A percentile compares a stretch with the other conserved stretches of the same genome.
phyloP scores from a whole-genome alignment of 257 asterid species.

The Penstemon newberryi region DNA sequence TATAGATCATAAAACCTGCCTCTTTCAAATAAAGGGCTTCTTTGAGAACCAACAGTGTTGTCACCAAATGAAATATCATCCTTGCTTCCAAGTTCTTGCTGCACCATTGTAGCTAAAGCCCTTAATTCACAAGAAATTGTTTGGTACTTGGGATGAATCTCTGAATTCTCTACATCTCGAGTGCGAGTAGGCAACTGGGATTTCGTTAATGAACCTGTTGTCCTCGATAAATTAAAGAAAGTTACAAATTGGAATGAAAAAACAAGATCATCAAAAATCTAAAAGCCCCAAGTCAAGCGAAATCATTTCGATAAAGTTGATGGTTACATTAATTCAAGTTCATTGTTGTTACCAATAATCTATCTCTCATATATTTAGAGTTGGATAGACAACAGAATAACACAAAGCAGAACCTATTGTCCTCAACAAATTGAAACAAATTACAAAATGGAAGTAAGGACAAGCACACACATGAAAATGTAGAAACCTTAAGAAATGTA shows the following conservation, averaged over 20 bases:
- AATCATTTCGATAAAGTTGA: too few relatives aligned
- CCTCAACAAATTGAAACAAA: background rate
- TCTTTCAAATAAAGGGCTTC: constrained; percentile 72
- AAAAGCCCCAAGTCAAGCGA: too few relatives aligned
- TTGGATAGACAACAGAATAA: background rate
- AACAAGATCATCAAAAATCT: background rate
- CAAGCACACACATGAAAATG: too few relatives aligned
- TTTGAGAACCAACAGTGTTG: constrained; percentile 15
- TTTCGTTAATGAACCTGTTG: constrained; percentile 61
- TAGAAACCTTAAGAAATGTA: too few relatives aligned
- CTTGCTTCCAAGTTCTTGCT: constrained; percentile 52
- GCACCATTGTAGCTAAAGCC: constrained; percentile 72
- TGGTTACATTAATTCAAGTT: too few relatives aligned
- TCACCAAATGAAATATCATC: constrained; percentile 7
- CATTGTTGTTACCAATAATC: too few relatives aligned
- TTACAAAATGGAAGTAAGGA: too few relatives aligned
- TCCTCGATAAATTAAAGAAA: background rate
- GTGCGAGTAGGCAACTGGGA: constrained; percentile 46
- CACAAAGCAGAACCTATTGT: background rate
- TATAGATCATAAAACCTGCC: constrained; percentile 89
- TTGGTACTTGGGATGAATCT: constrained; percentile 64
- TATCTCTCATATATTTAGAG: too few relatives aligned
- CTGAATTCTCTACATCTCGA: constrained; percentile 39
- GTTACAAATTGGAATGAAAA: background rate
- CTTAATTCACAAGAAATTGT: constrained; percentile 70